Evolutionary conservation across 2,329 filamentous ascomycete genomes (phyloP), one percentile per base, ranked within the genome.

Genomic region (Aspergillus tanneri): DNA sequence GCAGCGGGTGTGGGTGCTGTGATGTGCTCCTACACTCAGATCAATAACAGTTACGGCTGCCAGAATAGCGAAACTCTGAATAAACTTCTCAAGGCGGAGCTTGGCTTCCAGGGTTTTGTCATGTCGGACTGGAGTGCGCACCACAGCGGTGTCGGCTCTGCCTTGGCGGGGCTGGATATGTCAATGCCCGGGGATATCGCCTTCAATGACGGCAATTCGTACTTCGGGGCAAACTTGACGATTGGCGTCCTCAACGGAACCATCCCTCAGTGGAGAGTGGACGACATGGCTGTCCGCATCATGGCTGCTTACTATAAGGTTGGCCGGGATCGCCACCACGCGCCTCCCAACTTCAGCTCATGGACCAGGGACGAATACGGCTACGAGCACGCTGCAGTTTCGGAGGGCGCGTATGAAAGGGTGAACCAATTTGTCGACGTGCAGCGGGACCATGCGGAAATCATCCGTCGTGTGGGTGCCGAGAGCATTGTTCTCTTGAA

Each of bases 281-380:
- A 96, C 59, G 93, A 97, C 64, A 95, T 96, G 86, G 88, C 83
- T 4, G 86, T 90, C 69, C 84, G 93, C 59, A 95, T 85, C 63
- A 80, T 85, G 71, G 76, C 83, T 43, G 81, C 80, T 3, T 85
- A 80, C 66, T 86, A 82, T 68, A 81, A 80, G 58, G 81, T 85
- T 40, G 81, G 79, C 49, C 79, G 81, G 44, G 79, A 82, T 47
- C 66, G 66, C 34, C 60, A 67, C 55, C 66, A 72, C 30, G 71
- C 77, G 19, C 77, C 77, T 34, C 83, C 88, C 68, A 97, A 91
- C 77, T 96, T 96, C 72, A 86, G 86, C 60, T 90, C 90, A 4
- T 97, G 92, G 92, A 89, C 86, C 1, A 72, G 76, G 1, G 84
- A 92, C 59, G 91, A 87, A 0, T 87, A 81, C 57, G 88, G 86